Conservation (phyloP, 495 filamentous ascomycete genomes). For the Barbatosphaeria neglecta region DNA sequence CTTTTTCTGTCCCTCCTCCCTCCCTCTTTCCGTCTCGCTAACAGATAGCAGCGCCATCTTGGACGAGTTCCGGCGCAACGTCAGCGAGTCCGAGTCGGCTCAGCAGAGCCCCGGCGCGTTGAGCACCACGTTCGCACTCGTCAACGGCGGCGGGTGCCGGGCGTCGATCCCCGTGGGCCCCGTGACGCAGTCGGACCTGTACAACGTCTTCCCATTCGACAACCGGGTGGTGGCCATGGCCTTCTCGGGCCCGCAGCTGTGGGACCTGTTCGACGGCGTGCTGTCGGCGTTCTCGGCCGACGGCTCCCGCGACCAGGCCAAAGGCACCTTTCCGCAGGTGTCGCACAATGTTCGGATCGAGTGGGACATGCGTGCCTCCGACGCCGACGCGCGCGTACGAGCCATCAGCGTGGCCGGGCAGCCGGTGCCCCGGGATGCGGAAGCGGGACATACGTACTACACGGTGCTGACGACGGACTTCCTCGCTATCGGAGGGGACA, state of each 20-base stretch:
- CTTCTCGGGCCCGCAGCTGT: constrained; percentile 32
- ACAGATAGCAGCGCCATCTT: constrained; percentile 34
- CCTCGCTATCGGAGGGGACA: constrained; percentile 43
- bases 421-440: constrained; percentile 17
- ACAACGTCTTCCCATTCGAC: constrained; percentile 46
- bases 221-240: constrained; percentile 41
- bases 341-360: constrained; percentile 32
- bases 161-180: constrained; percentile 39
- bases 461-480: constrained; percentile 44
- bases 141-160: constrained; percentile 46
- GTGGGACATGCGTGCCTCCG: constrained; percentile 27
- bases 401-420: constrained; percentile 27
- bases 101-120: neutral
- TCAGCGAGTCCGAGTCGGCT: constrained; percentile 17
- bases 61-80: constrained; percentile 31
- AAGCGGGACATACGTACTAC: constrained; percentile 15
- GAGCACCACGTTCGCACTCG: constrained; percentile 27
- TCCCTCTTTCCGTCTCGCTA: neutral
- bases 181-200: constrained; percentile 42
- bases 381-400: constrained; percentile 24
- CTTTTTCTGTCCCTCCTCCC: neutral
- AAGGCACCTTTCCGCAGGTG: constrained; percentile 39
- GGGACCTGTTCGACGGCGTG: constrained; percentile 39
- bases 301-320: constrained; percentile 30
- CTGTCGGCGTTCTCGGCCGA: constrained; percentile 6